Base-by-base conservation (phyloP, 495 filamentous ascomycete species). In the Podospora australis region DNA sequence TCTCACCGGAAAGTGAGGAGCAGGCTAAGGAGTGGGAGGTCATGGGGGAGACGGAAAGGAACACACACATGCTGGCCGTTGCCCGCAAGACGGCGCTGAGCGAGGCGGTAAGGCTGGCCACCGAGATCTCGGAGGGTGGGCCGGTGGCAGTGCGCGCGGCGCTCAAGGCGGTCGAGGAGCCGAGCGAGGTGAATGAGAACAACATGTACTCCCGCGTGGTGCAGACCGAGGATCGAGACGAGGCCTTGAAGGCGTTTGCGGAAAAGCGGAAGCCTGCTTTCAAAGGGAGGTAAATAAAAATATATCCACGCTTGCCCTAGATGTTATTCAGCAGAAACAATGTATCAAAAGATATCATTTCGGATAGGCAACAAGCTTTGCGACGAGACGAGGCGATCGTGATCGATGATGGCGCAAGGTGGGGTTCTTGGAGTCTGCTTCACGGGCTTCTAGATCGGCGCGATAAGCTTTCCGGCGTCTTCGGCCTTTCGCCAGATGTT, bases 251-350 rank as follows among this genome's bases (percentile, higher is more conserved):
- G 53, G 91, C 91, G 25, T 97, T 97, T 72, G 72, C 70, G 51
- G 89, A 95, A 77, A 96, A 94, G 81, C 79, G 91, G 63, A 90
- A 79, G 73, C 89, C 90, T 20, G 75, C 79, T 19, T 96, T 94
- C 58, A 84, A 74, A 57, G 90, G 90, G 11, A 62, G 70, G 55
- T 79, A 54, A 59, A 41, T 2, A 19, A 8, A 16, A n/a, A 6
- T n/a, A n/a, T n/a, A n/a, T n/a, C n/a, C n/a, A n/a, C n/a, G n/a
- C n/a, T n/a, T n/a, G n/a, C n/a, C n/a, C n/a, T n/a, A n/a, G n/a
- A n/a, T n/a, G n/a, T n/a, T n/a, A n/a, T n/a, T n/a, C n/a, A n/a
- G n/a, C n/a, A n/a, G n/a, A n/a, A n/a, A n/a, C n/a, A n/a, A n/a
- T n/a, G n/a, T n/a, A n/a, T n/a, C n/a, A n/a, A n/a, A n/a, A n/a